phyloP scores from a whole-genome alignment of 805 yeast species.

The Metschnikowia santaceciliae region DNA sequence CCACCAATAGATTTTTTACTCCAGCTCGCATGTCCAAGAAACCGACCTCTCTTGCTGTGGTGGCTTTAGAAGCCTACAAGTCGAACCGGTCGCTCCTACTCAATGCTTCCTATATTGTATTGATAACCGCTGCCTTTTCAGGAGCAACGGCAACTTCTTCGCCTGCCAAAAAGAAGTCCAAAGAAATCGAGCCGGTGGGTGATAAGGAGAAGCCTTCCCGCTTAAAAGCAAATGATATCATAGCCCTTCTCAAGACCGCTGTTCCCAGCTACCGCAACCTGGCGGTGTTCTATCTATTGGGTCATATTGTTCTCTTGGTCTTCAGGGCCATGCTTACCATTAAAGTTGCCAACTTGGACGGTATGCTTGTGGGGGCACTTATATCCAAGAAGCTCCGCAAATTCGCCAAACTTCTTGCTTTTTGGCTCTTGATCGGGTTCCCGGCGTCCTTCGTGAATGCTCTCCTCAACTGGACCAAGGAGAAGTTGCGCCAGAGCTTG shows the following conservation, averaged over 20 bases:
- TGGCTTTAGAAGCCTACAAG: conserved; percentile 33
- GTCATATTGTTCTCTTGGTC: conserved; percentile 59
- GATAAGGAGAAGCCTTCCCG: conserved; percentile 12
- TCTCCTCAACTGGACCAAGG: conserved; percentile 57
- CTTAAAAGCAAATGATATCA: conserved; percentile 28
- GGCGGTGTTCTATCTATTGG: conserved; percentile 34
- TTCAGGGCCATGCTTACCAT: conserved; percentile 70
- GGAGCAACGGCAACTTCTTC: conserved; percentile 33
- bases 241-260: conserved; percentile 31
- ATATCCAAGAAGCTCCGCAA: conserved; percentile 64
- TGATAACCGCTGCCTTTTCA: conserved; percentile 40
- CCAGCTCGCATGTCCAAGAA: background rate
- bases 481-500: conserved; percentile 52
- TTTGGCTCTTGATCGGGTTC: conserved; percentile 81
- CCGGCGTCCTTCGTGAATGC: conserved; percentile 85
- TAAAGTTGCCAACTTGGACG: conserved; percentile 83
- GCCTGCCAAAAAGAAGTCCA: conserved; percentile 8
- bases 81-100: conserved; percentile 37
- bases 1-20: background rate
- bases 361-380: conserved; percentile 75
- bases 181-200: background rate
- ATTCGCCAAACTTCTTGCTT: conserved; percentile 57
- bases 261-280: conserved; percentile 29
- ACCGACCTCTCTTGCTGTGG: conserved; percentile 19
- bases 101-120: conserved; percentile 39